These are phyloP conservation scores for Aspergillus sp. DNA, from an alignment of 2,329 filamentous ascomycete genomes.

Conservation along the genomic window DNA sequence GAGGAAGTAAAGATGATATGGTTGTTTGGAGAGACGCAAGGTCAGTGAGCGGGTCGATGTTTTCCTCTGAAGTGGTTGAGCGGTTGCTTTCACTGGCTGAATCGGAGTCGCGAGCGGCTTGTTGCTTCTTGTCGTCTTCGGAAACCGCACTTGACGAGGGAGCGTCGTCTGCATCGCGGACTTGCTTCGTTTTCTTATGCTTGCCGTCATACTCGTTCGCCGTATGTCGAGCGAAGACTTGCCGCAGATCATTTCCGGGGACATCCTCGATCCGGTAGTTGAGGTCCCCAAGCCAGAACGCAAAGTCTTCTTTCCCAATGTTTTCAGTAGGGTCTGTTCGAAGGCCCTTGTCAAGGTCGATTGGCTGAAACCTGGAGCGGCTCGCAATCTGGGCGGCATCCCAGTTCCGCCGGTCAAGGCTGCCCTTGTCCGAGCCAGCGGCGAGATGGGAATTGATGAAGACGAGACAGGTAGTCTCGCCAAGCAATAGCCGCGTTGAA, in stretches of 20 bases:
- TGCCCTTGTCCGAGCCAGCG: conserved; percentile 68
- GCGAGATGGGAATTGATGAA: conserved; percentile 90
- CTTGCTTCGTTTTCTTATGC: conserved; percentile 24
- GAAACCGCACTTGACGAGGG: conserved; percentile 3
- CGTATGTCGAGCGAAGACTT: conserved; percentile 72
- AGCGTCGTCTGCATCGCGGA: conserved; percentile 15
- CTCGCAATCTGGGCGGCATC: conserved; percentile 70
- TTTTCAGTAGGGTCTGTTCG: conserved; percentile 50
- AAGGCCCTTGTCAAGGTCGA: conserved; percentile 53
- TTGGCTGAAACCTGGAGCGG: conserved; percentile 68
- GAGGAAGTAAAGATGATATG: conserved; percentile 72
- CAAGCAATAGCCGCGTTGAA: conserved; percentile 68
- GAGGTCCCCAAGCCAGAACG: conserved; percentile 92
- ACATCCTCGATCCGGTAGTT: conserved; percentile 88
- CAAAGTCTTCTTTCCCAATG: conserved; percentile 85
- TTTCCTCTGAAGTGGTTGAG: conserved; percentile 44
- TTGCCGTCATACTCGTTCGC: conserved; percentile 62
- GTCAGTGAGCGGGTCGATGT: conserved; percentile 62
- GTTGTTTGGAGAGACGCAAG: conserved; percentile 83
- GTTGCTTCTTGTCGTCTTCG: conserved; percentile 7
- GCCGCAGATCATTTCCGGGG: conserved; percentile 80
- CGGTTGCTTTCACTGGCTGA: conserved; percentile 4
- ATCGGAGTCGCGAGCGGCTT: conserved; percentile 1
- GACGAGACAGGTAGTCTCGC: conserved; percentile 78
- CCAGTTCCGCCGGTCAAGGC: conserved; percentile 80